phyloP scores from a whole-genome alignment of 768 basidiomycete species.

The Leccinum rimulosum region DNA sequence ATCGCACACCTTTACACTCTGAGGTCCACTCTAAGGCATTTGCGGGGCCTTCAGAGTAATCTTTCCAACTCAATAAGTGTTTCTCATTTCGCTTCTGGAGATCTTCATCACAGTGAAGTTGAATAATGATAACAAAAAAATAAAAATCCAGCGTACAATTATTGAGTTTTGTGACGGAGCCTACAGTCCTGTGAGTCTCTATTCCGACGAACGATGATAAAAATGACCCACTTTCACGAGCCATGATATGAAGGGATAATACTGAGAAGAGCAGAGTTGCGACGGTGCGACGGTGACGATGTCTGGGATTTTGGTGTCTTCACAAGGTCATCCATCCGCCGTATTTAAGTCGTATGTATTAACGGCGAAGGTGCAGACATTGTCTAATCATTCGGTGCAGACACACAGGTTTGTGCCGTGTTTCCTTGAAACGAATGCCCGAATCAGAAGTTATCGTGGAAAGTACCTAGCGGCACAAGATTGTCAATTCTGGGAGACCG shows the following conservation, averaged over 20 bases:
- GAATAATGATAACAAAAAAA: not conserved
- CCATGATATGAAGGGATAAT: constrained; percentile 15
- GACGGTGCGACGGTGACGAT: not conserved
- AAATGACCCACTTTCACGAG: constrained; percentile 18
- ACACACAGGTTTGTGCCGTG: constrained; percentile 4
- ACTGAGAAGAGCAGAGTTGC: not conserved
- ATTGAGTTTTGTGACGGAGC: constrained; percentile 36
- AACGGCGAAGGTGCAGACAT: constrained; percentile 11
- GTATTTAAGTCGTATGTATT: constrained; percentile 25
- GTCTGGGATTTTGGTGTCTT: not conserved
- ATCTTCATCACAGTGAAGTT: constrained; percentile 26
- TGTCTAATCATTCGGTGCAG: not conserved
- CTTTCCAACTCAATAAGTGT: constrained; percentile 41
- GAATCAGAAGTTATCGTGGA: constrained; percentile 2
- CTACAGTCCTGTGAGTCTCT: constrained; percentile 25
- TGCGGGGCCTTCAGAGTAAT: constrained; percentile 39
- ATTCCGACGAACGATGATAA: not conserved
- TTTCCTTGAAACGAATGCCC: constrained; percentile 1
- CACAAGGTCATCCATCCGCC: not conserved
- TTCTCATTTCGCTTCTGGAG: constrained; percentile 32
- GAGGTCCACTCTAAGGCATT: constrained; percentile 48
- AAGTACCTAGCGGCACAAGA: not conserved
- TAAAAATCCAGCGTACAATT: constrained; percentile 40
- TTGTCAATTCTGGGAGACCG: constrained; percentile 3
- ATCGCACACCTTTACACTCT: constrained; percentile 53